Evolutionary conservation across 2,329 filamentous ascomycete genomes (phyloP).

Genomic region (Ilyonectria sp.): DNA sequence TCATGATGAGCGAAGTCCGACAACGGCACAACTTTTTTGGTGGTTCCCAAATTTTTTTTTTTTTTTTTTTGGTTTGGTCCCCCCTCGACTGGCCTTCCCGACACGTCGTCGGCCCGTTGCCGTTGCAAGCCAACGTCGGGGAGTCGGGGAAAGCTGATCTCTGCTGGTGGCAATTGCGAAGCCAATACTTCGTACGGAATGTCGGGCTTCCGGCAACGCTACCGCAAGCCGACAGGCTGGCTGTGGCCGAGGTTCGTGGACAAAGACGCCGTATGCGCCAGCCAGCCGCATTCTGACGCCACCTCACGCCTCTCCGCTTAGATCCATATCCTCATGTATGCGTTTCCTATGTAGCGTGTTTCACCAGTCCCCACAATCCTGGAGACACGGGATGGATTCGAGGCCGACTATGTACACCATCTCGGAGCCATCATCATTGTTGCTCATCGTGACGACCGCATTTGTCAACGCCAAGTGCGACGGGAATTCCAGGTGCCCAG

Average conservation of each 20-base stretch:
- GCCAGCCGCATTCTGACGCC: conserved; percentile 32
- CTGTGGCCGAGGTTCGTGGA: conserved; percentile 9
- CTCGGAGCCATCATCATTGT: too few species aligned
- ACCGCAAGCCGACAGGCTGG: conserved; percentile 5
- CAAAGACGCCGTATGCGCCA: conserved; percentile 36
- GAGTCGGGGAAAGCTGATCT: conserved; percentile 1
- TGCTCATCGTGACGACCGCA: too few species aligned
- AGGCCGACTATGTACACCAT: too few species aligned
- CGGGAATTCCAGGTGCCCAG: too few species aligned
- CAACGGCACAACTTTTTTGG: conserved; percentile 7
- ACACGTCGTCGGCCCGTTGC: conserved; percentile 24
- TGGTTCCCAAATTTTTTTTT: conserved; percentile 1
- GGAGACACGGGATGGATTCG: not conserved
- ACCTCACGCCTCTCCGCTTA: conserved; percentile 38
- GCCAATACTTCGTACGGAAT: not conserved
- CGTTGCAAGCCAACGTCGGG: conserved; percentile 11
- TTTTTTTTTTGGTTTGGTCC: conserved; percentile 4
- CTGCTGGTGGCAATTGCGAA: conserved; percentile 16
- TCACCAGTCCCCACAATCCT: not conserved
- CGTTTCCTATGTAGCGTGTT: not conserved
- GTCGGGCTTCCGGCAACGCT: not conserved
- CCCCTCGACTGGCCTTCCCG: not conserved
- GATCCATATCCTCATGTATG: conserved; percentile 20
- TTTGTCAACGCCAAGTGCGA: too few species aligned
- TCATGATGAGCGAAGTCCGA: conserved; percentile 3